Base-by-base conservation (phyloP, 345 rosid species). In the Hypericum androsaemum region DNA sequence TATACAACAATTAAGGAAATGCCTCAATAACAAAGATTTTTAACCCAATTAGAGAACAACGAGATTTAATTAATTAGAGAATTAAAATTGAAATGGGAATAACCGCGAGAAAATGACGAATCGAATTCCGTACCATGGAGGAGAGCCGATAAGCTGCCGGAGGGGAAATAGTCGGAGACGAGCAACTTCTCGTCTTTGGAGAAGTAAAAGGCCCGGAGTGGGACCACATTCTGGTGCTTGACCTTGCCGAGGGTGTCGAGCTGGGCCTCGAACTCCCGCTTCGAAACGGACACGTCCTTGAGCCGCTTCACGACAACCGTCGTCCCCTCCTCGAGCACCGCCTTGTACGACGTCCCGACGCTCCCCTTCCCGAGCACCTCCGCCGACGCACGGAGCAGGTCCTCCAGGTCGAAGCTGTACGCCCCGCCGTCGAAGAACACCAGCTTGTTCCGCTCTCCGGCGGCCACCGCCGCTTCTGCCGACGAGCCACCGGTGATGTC, bases 281-380 rank as follows among this genome's bases (percentile, higher is more conserved):
- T 92, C 0, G 72, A 61, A 9, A 84, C 90, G 41, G 62, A 64
- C 5, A 92, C 98, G 67, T 92, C 98, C 53, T 85, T 92, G 42
- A 92, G 69, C 59, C 97, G 64, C 72, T 92, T 92, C 37, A 92
- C 98, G 7, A 92, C 98, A 49, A 85, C 95, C 5, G 97, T 85
- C 3, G 95, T 85, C 12, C 98, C 96, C 69, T 88, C 98, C 59
- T 92, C 98, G 39, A 92, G 71, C 59, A 92, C 96, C 1, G 97
- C 98, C 70, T 92, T 92, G 71, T 92, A 92, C 41, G 97, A 88
- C 0, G 98, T 92, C 28, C 98, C 97, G 3, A 83, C 94, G 38
- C 88, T 92, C 49, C 98, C 98, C 58, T 88, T 92, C 13, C 97
- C 98, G 65, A 92, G 61, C 10, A 92, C 98, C 65, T 88, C 97